These are phyloP conservation scores for Sindora glabra DNA, from an alignment of 306 rosid species.

Conservation along the genomic window DNA sequence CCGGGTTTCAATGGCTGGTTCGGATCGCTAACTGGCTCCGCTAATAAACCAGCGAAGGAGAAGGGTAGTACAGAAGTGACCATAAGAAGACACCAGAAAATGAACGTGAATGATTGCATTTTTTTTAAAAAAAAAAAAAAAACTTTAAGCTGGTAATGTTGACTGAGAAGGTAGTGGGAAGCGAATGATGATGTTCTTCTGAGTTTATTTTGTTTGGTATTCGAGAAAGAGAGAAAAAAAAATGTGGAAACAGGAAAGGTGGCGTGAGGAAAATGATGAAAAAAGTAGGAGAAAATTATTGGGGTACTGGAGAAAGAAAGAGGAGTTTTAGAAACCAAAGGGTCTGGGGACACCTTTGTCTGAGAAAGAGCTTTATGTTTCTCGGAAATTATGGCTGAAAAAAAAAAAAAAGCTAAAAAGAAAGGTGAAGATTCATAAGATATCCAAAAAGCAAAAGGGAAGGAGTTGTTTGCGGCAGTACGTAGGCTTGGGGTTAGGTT, in stretches of 20 bases:
- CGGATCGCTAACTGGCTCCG: constrained; percentile 54
- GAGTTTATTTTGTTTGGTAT: constrained; percentile 9
- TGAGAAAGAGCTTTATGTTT: constrained; percentile 14
- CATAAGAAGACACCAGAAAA: constrained; percentile 5
- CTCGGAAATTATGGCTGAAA: constrained; percentile 11
- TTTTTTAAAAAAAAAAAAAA: too few relatives aligned
- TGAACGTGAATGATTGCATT: constrained; percentile 32
- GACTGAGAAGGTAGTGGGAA: background rate
- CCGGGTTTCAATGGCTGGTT: constrained; percentile 60
- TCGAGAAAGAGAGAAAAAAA: constrained; percentile 17
- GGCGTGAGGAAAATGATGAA: background rate
- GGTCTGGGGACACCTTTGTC: constrained; percentile 2
- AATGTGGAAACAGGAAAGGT: background rate
- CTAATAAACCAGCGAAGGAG: constrained; percentile 42
- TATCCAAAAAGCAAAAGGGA: constrained; percentile 9
- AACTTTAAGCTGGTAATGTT: background rate
- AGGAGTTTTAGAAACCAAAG: constrained; percentile 12
- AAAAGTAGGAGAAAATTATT: constrained; percentile 1
- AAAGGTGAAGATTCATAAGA: constrained; percentile 13
- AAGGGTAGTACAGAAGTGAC: background rate
- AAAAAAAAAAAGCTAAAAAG: constrained; percentile 14
- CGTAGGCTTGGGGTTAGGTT: background rate
- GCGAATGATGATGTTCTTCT: background rate
- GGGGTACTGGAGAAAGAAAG: constrained; percentile 12
- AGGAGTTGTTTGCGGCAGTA: background rate